Base-by-base conservation (phyloP, 306 rosid genomes). In the Fagus crenata region DNA sequence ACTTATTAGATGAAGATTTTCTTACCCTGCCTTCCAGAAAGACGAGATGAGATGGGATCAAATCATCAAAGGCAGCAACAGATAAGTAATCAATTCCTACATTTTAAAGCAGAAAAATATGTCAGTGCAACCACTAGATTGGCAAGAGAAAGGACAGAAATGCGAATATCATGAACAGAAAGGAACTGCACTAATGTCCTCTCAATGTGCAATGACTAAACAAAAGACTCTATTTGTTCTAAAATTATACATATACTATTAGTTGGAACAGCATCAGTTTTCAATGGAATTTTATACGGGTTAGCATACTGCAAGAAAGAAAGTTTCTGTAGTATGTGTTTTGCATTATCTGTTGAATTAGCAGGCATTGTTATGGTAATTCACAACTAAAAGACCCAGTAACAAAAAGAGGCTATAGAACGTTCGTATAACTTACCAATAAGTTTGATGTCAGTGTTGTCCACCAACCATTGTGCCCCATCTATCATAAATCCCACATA, bases 391-490 rank as follows among this genome's bases (percentile, higher is more conserved):
- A 67, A 39, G 31, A 67, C 51, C 2, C 51, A 46, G 51, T 17
- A 37, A 15, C 71, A 39, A 46, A 71, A 49, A 14, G 55, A 69
- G 58, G 55, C 35, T 7, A 72, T n/a, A 3, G 7, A 72, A 49
- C 2, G 5, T 35, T 22, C 28, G 37, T 7, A 72, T 78, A 69
- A 75, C 82, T 90, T 82, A 90, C 97, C 92, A 64, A 93, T 89
- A 77, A 93, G 96, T 87, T 93, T 91, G 80, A 93, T 89, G 69
- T 89, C 93, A 33, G 97, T 91, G 87, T 93, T 93, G 67, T 93
- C 93, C 82, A 85, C 96, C 69, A 91, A 87, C 97, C 97, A 93
- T 56, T 87, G 84, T 49, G 98, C 96, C 63, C 98, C 97, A 76
- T 93, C 96, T 82, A 5, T 87, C 42, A 83, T 82, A 81, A 93